Percentiles rank a stretch among this genome's conserved stretches.
Evolutionary conservation across 73 alveolate genomes (phyloP).

Genomic region (Tetrahymena thermophila): DNA sequence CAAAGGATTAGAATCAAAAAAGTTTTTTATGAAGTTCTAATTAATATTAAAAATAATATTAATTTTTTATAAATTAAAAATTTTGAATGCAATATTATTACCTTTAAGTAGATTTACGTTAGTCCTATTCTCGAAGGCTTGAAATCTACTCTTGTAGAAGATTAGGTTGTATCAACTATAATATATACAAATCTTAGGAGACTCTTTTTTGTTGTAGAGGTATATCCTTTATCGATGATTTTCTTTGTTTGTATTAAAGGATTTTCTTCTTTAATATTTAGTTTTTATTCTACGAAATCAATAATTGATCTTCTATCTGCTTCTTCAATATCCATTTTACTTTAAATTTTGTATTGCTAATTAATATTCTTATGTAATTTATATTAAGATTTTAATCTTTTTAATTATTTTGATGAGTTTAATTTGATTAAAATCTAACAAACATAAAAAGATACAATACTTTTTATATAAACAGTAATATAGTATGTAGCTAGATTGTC

Average conservation of each 20-base stretch:
- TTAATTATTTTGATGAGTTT: neutral
- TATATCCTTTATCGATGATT: neutral
- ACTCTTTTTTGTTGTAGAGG: neutral
- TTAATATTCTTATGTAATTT: neutral
- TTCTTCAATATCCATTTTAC: neutral
- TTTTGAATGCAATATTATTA: neutral
- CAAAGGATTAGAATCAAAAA: neutral
- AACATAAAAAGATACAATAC: neutral
- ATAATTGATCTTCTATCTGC: neutral
- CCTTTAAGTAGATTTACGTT: neutral
- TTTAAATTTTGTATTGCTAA: neutral
- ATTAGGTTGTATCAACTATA: neutral
- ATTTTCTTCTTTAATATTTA: neutral
- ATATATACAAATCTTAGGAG: neutral
- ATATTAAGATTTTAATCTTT: neutral
- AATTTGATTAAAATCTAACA: neutral
- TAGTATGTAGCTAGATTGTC: neutral
- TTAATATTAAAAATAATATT: too few relatives aligned
- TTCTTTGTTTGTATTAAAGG: neutral
- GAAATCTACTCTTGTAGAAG: neutral
- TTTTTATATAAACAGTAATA: neutral
- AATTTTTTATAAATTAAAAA: too few relatives aligned
- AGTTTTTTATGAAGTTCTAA: neutral
- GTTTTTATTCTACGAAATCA: neutral
- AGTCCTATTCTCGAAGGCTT: neutral